Evolutionary conservation across 148 eudicot species (phyloP).

Genomic region (Arctostaphylos glauca): DNA sequence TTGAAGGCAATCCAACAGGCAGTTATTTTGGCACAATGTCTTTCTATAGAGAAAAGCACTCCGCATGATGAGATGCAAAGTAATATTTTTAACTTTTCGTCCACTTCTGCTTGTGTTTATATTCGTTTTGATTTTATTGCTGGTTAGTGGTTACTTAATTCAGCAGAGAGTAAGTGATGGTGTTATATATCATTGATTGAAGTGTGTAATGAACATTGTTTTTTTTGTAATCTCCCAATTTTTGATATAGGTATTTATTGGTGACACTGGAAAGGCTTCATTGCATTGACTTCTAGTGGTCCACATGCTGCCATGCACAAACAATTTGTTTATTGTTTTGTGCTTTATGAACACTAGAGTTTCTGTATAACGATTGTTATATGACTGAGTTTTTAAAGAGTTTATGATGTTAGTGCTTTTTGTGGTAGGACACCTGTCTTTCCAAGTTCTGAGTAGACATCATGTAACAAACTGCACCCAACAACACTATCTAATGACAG

Average conservation of each 20-base stretch:
- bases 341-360: background rate
- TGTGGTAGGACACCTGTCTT: background rate
- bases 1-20: slow-evolving; percentile 75
- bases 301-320: slow-evolving; percentile 8
- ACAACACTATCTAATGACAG: too few relatives aligned
- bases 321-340: background rate
- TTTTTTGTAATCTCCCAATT: background rate
- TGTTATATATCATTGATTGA: background rate
- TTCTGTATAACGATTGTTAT: background rate
- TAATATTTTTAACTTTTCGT: slow-evolving; percentile 30
- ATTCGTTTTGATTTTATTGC: background rate
- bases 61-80: slow-evolving; percentile 80
- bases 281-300: slow-evolving; percentile 8
- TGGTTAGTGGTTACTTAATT: background rate
- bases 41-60: slow-evolving; percentile 66
- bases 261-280: background rate
- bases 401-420: background rate
- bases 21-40: slow-evolving; percentile 69
- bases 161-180: background rate
- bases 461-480: background rate
- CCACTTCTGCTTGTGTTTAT: slow-evolving; percentile 10
- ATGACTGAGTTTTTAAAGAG: background rate
- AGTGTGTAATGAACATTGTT: background rate
- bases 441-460: background rate
- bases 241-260: background rate